A percentile compares a stretch with the other conserved stretches of the same genome.
phyloP scores from a whole-genome alignment of 2,329 filamentous ascomycete genomes.

The Geosmithia putterillii region DNA sequence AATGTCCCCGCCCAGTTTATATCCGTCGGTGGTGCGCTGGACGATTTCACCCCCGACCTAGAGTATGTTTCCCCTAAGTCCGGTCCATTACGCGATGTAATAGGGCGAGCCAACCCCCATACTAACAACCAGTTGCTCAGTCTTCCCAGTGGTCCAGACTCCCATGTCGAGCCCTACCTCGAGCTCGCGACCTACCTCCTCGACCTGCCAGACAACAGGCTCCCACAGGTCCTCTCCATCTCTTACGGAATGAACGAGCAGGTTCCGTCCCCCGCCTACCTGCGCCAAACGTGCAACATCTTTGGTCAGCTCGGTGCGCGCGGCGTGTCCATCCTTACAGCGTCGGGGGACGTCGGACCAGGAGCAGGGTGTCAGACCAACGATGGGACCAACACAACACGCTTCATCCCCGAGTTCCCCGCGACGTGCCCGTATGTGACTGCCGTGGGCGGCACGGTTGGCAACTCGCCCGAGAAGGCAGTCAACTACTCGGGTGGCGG shows the following conservation, averaged over 20 bases:
- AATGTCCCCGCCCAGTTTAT: constrained; percentile 20
- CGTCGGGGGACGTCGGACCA: constrained; percentile 42
- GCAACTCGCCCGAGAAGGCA: constrained; percentile 35
- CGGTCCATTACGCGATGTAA: no score
- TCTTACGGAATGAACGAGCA: constrained; percentile 62
- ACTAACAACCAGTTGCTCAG: constrained; percentile 2
- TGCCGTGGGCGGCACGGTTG: constrained; percentile 45
- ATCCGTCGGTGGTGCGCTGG: constrained; percentile 17
- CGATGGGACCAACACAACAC: constrained; percentile 17
- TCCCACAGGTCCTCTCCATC: constrained; percentile 54
- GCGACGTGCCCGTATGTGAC: constrained; percentile 48
- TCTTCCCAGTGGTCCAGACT: constrained; percentile 14
- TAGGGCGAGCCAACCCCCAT: neutral
- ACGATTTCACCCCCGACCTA: constrained; percentile 17
- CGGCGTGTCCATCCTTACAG: constrained; percentile 54
- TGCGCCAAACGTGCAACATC: constrained; percentile 35
- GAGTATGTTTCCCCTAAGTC: constrained; percentile 14
- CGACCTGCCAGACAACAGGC: constrained; percentile 32
- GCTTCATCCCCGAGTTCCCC: constrained; percentile 21
- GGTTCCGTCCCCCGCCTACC: constrained; percentile 45
- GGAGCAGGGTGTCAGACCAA: constrained; percentile 22
- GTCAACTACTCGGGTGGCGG: constrained; percentile 36
- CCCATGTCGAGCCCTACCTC: constrained; percentile 53
- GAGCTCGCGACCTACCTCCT: constrained; percentile 50
- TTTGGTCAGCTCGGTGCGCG: constrained; percentile 54